phyloP scores from a whole-genome alignment of 2,329 filamentous ascomycete genomes.

The Sporothrix phasma region DNA sequence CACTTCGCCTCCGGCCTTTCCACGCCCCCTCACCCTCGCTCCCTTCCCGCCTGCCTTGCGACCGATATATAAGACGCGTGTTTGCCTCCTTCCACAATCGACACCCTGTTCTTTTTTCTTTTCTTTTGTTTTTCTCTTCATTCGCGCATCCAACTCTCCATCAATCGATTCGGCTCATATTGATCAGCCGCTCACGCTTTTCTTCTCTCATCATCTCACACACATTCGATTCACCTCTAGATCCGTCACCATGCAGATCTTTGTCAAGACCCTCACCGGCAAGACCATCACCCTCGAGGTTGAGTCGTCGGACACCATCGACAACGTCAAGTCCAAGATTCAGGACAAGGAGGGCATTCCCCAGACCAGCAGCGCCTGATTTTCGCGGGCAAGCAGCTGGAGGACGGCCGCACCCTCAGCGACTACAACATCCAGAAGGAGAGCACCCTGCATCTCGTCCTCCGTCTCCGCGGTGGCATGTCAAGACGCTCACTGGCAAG shows the following conservation, averaged over 20 bases:
- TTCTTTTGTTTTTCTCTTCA: slow-evolving; percentile 8
- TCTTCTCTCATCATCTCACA: neutral
- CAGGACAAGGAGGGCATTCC: slow-evolving; percentile 88
- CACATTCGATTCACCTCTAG: slow-evolving; percentile 16
- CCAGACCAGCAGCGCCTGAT: slow-evolving; percentile 88
- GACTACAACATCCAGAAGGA: slow-evolving; percentile 76
- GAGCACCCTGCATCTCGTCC: slow-evolving; percentile 63
- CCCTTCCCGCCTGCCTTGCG: neutral
- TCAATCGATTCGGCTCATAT: neutral
- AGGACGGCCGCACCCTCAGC: slow-evolving; percentile 53
- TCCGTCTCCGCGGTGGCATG: slow-evolving; percentile 59
- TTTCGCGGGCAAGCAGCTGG: slow-evolving; percentile 52
- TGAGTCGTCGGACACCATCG: slow-evolving; percentile 83
- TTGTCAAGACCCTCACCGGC: slow-evolving; percentile 93
- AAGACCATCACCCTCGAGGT: slow-evolving; percentile 81
- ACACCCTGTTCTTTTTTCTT: slow-evolving; percentile 20
- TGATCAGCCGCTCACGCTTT: neutral
- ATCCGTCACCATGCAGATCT: slow-evolving; percentile 71
- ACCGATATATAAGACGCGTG: slow-evolving; percentile 5
- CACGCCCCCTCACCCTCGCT: slow-evolving; percentile 1
- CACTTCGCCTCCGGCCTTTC: slow-evolving; percentile 10
- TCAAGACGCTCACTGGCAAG: slow-evolving; percentile 85
- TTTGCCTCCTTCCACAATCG: slow-evolving; percentile 5
- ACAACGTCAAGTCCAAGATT: slow-evolving; percentile 83
- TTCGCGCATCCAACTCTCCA: neutral